A percentile compares a stretch with the other conserved stretches of the same genome.
Evolutionary conservation across 2,329 filamentous ascomycete species (phyloP).

Genomic region (Colletotrichum cuscutae): DNA sequence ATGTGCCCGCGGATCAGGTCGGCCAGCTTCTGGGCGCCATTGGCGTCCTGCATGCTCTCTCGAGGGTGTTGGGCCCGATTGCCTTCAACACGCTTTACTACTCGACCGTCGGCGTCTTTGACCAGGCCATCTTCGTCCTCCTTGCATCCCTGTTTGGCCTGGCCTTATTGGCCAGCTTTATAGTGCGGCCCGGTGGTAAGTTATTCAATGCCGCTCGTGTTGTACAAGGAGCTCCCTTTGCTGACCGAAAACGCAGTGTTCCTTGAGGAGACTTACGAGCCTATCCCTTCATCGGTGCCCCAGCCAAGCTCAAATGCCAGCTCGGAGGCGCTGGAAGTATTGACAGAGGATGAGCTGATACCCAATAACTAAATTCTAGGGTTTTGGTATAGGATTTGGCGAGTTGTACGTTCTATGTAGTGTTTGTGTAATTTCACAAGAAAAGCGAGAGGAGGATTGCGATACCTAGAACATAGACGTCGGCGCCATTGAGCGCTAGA

Average conservation of each 20-base stretch:
- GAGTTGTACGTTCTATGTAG: not conserved
- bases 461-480: slow-evolving; percentile 26
- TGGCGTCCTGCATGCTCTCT: slow-evolving; percentile 85
- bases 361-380: slow-evolving; percentile 13
- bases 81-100: slow-evolving; percentile 90
- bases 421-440: not conserved
- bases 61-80: slow-evolving; percentile 81
- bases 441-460: not conserved
- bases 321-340: slow-evolving; percentile 17
- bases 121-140: slow-evolving; percentile 86
- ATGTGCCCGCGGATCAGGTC: slow-evolving; percentile 83
- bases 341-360: slow-evolving; percentile 24
- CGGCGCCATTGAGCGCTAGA: not conserved
- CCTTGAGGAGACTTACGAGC: slow-evolving; percentile 29
- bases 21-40: slow-evolving; percentile 91
- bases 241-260: slow-evolving; percentile 28
- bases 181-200: slow-evolving; percentile 81
- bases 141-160: slow-evolving; percentile 73
- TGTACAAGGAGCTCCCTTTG: not conserved
- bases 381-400: too few relatives aligned
- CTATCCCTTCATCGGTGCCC: not conserved
- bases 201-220: slow-evolving; percentile 36
- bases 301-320: not conserved
- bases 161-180: slow-evolving; percentile 74
- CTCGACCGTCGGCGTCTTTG: slow-evolving; percentile 79